A percentile compares a stretch with the other conserved stretches of the same genome.
Evolutionary conservation across 2,329 filamentous ascomycete species (phyloP).

Genomic region (Myriosclerotinia duriaeana): DNA sequence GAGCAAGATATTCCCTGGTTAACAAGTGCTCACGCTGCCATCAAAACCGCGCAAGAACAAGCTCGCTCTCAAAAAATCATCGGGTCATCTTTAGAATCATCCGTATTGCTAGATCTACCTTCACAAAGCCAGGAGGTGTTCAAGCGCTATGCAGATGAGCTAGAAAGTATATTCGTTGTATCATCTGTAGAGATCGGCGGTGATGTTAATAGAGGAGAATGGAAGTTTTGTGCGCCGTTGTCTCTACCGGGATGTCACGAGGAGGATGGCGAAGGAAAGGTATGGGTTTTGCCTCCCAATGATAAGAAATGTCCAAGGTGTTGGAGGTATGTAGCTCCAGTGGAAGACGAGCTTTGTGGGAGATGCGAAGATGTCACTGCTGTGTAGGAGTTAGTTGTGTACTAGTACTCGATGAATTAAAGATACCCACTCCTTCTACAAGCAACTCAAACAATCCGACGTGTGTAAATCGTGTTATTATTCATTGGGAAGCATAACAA

Average conservation of each 20-base stretch:
- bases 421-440: constrained; percentile 15
- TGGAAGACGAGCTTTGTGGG: constrained; percentile 64
- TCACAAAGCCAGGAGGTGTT: constrained; percentile 38
- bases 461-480: neutral
- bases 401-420: neutral
- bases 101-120: constrained; percentile 57
- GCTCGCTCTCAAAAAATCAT: constrained; percentile 70
- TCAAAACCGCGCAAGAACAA: constrained; percentile 74
- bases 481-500: too few relatives aligned
- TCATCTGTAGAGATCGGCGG: constrained; percentile 58
- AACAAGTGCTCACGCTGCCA: constrained; percentile 53
- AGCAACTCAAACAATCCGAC: neutral
- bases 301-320: constrained; percentile 78
- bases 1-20: constrained; percentile 34
- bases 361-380: constrained; percentile 60
- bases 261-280: constrained; percentile 26
- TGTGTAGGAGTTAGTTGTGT: neutral
- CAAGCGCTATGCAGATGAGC: constrained; percentile 42
- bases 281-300: constrained; percentile 46
- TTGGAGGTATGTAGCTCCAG: constrained; percentile 80
- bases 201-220: constrained; percentile 47
- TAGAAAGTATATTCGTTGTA: constrained; percentile 64
- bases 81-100: constrained; percentile 78
- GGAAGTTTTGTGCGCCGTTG: constrained; percentile 42
- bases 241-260: constrained; percentile 27